phyloP scores from a whole-genome alignment of 108 stramenopile genomes.

The Cyclostephanos tholiformis region DNA sequence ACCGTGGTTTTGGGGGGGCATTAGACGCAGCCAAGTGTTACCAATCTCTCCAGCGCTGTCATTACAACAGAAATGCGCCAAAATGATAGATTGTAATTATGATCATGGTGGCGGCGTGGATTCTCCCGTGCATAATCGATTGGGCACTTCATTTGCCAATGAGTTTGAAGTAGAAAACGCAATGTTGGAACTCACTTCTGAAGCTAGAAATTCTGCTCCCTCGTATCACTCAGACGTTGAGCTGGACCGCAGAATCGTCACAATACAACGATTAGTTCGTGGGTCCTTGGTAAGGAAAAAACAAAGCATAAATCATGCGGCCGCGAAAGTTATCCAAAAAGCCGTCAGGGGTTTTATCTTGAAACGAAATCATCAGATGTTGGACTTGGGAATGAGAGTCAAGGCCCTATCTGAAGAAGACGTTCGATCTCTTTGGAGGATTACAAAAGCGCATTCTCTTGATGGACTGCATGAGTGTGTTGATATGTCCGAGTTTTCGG shows the following conservation, averaged over 20 bases:
- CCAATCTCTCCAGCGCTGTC: neutral
- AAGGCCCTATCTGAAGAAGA: neutral
- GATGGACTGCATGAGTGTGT: neutral
- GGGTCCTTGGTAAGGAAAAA: conserved; percentile 8
- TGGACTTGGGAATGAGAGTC: neutral
- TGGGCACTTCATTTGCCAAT: neutral
- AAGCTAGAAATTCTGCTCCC: neutral
- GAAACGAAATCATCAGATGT: neutral
- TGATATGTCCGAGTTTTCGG: neutral
- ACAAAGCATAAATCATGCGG: conserved; percentile 4
- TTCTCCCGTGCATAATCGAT: neutral
- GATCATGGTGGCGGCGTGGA: neutral
- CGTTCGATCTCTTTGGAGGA: neutral
- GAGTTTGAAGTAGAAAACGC: neutral
- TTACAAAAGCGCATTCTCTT: neutral
- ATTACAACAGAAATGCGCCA: neutral
- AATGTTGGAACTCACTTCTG: conserved; percentile 5
- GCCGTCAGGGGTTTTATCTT: conserved; percentile 12
- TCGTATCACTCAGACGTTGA: neutral
- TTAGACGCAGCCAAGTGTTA: too few species aligned
- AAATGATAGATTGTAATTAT: neutral
- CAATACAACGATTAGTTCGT: conserved; percentile 19
- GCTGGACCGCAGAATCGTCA: conserved; percentile 6
- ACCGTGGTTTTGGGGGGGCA: too few species aligned
- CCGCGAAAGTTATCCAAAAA: conserved; percentile 16